These are phyloP conservation scores for Davidsoniella eucalypti DNA, from an alignment of 2,329 filamentous ascomycete genomes.

Conservation along the genomic window DNA sequence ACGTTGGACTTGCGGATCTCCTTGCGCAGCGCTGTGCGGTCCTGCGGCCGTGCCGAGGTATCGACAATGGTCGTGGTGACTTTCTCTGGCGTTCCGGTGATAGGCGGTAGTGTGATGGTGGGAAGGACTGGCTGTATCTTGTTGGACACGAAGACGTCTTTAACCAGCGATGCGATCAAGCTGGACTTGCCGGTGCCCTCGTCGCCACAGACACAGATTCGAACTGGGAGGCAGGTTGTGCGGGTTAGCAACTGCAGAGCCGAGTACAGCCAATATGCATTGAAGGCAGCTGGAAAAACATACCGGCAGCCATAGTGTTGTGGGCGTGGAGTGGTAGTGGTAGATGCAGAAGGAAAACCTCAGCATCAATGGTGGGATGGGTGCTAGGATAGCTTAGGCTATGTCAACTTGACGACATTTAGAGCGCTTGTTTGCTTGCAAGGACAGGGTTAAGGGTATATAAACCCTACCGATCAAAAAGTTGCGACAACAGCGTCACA, in stretches of 20 bases:
- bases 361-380: not conserved
- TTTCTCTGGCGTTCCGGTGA: constrained; percentile 85
- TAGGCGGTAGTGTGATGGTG: constrained; percentile 86
- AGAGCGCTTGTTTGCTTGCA: too few species aligned
- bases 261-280: not conserved
- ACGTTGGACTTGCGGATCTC: constrained; percentile 96
- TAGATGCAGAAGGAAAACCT: not conserved
- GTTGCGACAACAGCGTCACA: too few species aligned
- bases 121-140: constrained; percentile 92
- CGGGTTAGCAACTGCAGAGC: constrained; percentile 7
- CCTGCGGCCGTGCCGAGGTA: constrained; percentile 86
- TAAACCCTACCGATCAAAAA: too few species aligned
- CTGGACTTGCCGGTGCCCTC: constrained; percentile 91
- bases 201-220: constrained; percentile 92
- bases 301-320: constrained; percentile 18
- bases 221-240: constrained; percentile 34
- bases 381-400: not conserved
- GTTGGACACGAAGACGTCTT: constrained; percentile 87
- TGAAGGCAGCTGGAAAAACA: constrained; percentile 7
- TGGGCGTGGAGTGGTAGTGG: not conserved
- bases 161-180: constrained; percentile 87
- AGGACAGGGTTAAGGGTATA: too few species aligned
- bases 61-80: constrained; percentile 96
- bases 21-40: constrained; percentile 75
- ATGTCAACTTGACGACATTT: not conserved